Evolutionary conservation across 2,329 filamentous ascomycete species (phyloP).

Genomic region (Aspergillus amoenus): DNA sequence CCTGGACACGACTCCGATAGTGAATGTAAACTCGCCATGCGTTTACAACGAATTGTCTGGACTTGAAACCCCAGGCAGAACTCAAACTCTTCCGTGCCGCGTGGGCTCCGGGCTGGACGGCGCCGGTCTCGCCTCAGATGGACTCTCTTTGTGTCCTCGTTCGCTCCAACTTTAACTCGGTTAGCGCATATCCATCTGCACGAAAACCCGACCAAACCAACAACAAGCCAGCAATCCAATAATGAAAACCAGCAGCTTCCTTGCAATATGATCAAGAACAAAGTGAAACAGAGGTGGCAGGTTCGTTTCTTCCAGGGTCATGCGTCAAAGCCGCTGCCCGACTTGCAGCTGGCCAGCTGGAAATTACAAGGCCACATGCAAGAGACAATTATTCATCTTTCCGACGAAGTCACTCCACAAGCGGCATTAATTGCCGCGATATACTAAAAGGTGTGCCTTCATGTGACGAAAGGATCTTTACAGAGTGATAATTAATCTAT

Average conservation of each 20-base stretch:
- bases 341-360: not conserved
- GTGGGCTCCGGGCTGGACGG: not conserved
- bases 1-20: not conserved
- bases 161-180: not conserved
- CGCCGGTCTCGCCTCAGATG: conserved; percentile 6
- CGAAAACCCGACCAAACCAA: not conserved
- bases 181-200: conserved; percentile 6
- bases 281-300: not conserved
- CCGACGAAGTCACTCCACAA: not conserved
- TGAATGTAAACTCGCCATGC: not conserved
- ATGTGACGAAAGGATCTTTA: conserved; percentile 4
- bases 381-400: not conserved
- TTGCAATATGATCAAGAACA: not conserved
- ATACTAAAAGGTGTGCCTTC: not conserved
- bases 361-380: not conserved
- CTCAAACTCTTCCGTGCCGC: not conserved
- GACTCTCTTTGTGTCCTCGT: conserved; percentile 4
- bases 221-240: not conserved
- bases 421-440: not conserved
- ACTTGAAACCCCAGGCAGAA: not conserved
- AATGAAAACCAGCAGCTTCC: not conserved
- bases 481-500: not conserved
- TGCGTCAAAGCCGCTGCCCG: no score
- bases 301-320: not conserved
- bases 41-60: not conserved